Evolutionary conservation across 148 eudicot genomes (phyloP).

Genomic region (Spergularia bocconei): DNA sequence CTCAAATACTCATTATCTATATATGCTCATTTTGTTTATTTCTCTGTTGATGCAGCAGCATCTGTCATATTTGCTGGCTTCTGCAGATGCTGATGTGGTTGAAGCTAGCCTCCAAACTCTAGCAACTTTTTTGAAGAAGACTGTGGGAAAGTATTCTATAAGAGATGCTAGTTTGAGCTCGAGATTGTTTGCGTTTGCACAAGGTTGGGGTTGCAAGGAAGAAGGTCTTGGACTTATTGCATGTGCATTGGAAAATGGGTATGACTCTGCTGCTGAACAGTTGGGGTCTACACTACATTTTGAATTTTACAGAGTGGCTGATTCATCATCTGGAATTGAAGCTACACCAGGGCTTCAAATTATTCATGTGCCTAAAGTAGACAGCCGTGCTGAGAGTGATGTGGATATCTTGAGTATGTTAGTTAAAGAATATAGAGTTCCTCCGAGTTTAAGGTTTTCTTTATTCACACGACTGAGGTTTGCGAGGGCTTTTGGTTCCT

Average conservation of each 20-base stretch:
- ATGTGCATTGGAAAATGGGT: slow-evolving; percentile 71
- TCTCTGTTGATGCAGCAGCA: slow-evolving; percentile 53
- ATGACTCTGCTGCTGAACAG: slow-evolving; percentile 59
- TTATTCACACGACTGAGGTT: slow-evolving; percentile 85
- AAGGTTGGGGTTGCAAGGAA: slow-evolving; percentile 99
- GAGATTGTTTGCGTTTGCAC: slow-evolving; percentile 84
- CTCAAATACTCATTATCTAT: background rate
- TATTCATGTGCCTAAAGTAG: slow-evolving; percentile 68
- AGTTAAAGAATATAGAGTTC: slow-evolving; percentile 66
- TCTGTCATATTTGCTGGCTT: slow-evolving; percentile 85
- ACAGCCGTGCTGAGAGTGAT: slow-evolving; percentile 53
- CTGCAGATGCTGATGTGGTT: slow-evolving; percentile 84
- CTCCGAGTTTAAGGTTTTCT: slow-evolving; percentile 66
- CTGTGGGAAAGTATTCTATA: slow-evolving; percentile 74
- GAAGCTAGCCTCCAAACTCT: slow-evolving; percentile 92
- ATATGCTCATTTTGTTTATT: slow-evolving; percentile 6
- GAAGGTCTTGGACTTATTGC: slow-evolving; percentile 93
- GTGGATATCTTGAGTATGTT: slow-evolving; percentile 71
- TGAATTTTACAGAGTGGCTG: slow-evolving; percentile 77
- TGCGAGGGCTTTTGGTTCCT: slow-evolving; percentile 83
- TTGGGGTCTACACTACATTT: slow-evolving; percentile 87
- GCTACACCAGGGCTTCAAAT: slow-evolving; percentile 62
- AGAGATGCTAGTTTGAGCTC: slow-evolving; percentile 78
- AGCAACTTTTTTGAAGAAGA: slow-evolving; percentile 83
- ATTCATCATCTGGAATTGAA: slow-evolving; percentile 35